phyloP scores from a whole-genome alignment of 495 filamentous ascomycete species.

The Bryoglossum gracile region DNA sequence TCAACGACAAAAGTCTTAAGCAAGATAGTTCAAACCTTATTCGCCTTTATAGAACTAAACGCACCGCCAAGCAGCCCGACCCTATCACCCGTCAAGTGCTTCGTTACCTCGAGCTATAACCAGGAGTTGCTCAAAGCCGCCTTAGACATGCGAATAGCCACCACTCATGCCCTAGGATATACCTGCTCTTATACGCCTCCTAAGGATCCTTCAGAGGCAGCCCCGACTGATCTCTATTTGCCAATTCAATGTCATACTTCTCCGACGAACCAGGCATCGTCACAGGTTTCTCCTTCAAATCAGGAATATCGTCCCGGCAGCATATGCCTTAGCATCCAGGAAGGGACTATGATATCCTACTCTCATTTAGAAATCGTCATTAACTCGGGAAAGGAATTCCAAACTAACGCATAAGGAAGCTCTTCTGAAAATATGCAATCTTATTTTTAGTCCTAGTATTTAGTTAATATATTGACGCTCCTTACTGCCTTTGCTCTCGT shows the following conservation, averaged over 20 bases:
- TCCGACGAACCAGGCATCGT: neutral
- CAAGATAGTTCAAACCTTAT: conserved; percentile 11
- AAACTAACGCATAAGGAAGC: too few species aligned
- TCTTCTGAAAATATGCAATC: too few species aligned
- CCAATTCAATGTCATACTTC: neutral
- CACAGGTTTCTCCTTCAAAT: too few species aligned
- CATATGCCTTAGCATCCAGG: too few species aligned
- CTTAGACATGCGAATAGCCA: conserved; percentile 8
- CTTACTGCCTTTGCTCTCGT: too few species aligned
- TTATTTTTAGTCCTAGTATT: too few species aligned
- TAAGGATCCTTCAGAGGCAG: neutral
- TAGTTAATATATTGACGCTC: too few species aligned
- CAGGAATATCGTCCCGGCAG: too few species aligned
- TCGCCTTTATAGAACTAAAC: conserved; percentile 3
- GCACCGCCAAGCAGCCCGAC: conserved; percentile 5
- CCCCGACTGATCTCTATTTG: conserved; percentile 4
- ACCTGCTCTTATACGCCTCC: conserved; percentile 6
- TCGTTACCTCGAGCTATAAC: conserved; percentile 3
- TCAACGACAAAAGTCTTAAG: conserved; percentile 1
- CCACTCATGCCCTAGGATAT: conserved; percentile 5
- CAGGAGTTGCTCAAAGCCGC: conserved; percentile 13
- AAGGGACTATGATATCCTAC: too few species aligned
- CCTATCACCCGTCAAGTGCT: conserved; percentile 1
- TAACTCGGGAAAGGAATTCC: too few species aligned
- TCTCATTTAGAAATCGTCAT: too few species aligned